Evolutionary conservation across 768 basidiomycete species (phyloP).

Genomic region (button mushroom (Agaricus bisporus)): DNA sequence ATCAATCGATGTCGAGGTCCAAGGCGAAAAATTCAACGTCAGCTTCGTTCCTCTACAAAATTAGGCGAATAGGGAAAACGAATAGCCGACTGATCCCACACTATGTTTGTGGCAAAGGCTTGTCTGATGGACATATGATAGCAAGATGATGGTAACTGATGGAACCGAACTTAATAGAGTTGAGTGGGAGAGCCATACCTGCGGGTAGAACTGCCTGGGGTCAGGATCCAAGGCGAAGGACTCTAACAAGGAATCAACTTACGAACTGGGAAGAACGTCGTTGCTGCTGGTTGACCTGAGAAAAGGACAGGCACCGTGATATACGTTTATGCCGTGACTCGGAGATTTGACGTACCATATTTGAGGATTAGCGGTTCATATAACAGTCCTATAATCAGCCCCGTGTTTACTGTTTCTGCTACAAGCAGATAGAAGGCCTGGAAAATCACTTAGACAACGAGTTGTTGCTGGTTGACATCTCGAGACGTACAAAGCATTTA

Average conservation of each 20-base stretch:
- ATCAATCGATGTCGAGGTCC: too few relatives aligned
- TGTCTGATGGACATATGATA: not conserved
- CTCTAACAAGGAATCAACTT: slow-evolving; percentile 4
- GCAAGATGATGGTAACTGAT: not conserved
- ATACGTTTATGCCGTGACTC: not conserved
- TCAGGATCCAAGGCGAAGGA: not conserved
- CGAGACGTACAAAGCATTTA: slow-evolving; percentile 22
- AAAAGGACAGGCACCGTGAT: not conserved
- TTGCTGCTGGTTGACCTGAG: slow-evolving; percentile 16
- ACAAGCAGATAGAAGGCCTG: slow-evolving; percentile 29
- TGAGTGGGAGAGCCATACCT: slow-evolving; percentile 15
- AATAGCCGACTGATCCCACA: too few relatives aligned
- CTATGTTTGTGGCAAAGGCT: too few relatives aligned
- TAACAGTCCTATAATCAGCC: slow-evolving; percentile 27
- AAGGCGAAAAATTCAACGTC: too few relatives aligned
- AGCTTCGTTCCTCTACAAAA: too few relatives aligned
- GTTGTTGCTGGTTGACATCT: not conserved
- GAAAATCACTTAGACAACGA: too few relatives aligned
- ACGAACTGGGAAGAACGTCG: slow-evolving; percentile 23
- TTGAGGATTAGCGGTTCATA: slow-evolving; percentile 33
- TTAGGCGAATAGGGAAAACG: too few relatives aligned
- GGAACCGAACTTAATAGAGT: not conserved
- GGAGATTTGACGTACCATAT: slow-evolving; percentile 22
- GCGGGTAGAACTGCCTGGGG: slow-evolving; percentile 22
- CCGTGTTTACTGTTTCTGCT: slow-evolving; percentile 31